A percentile compares a stretch with the other conserved stretches of the same genome.
These are phyloP conservation scores for Cryptosporidium parvum DNA, from an alignment of 169 alveolate genomes.

Conservation along the genomic window DNA sequence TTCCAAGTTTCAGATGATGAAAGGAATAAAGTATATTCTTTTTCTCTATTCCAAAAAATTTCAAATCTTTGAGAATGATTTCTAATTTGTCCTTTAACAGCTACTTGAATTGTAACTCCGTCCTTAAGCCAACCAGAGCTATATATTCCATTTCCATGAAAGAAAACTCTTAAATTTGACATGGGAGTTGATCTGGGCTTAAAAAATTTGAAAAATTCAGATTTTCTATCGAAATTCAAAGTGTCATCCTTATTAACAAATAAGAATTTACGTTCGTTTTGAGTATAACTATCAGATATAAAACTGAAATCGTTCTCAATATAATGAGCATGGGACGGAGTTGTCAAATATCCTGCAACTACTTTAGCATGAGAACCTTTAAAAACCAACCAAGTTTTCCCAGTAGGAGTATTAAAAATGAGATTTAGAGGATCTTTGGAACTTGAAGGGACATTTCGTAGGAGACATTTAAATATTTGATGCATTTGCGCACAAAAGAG, in stretches of 20 bases:
- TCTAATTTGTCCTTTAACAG: conserved; percentile 33
- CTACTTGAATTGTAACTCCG: conserved; percentile 46
- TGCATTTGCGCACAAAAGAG: conserved; percentile 56
- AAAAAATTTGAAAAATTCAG: conserved; percentile 47
- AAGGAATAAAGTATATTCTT: conserved; percentile 39
- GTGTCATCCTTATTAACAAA: not conserved
- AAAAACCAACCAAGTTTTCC: conserved; percentile 35
- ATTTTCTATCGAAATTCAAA: conserved; percentile 8
- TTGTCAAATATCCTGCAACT: conserved; percentile 56
- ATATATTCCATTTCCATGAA: conserved; percentile 52
- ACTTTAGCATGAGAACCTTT: conserved; percentile 73
- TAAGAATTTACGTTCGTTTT: conserved; percentile 7
- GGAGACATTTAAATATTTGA: conserved; percentile 38
- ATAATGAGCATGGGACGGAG: conserved; percentile 29
- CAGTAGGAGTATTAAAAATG: not conserved
- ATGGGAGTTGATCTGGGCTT: conserved; percentile 28
- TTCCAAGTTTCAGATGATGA: conserved; percentile 66
- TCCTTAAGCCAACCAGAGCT: conserved; percentile 53
- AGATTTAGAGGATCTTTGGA: not conserved
- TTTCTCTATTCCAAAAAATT: conserved; percentile 46
- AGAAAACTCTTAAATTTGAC: conserved; percentile 22
- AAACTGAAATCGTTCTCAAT: not conserved
- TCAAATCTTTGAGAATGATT: not conserved
- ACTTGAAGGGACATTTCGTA: not conserved
- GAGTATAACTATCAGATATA: not conserved